phyloP scores from a whole-genome alignment of 768 basidiomycete species.

The Leccinum incarnatum region DNA sequence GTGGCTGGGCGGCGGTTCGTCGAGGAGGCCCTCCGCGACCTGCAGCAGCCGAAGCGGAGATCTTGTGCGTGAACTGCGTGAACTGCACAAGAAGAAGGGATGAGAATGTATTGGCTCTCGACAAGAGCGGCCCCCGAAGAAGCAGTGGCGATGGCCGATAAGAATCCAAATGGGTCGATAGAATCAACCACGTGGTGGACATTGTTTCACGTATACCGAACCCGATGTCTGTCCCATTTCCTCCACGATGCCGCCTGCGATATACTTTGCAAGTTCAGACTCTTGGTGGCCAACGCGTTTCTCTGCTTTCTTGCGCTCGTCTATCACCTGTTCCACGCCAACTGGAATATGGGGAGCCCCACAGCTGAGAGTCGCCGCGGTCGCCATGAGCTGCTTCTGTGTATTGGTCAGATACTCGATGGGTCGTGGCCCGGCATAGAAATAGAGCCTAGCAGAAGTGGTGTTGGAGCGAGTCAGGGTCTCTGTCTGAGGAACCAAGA shows the following conservation, averaged over 20 bases:
- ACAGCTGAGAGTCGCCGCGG: slow-evolving; percentile 65
- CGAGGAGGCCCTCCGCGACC: too few species aligned
- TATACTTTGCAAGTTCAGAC: slow-evolving; percentile 52
- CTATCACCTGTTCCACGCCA: slow-evolving; percentile 62
- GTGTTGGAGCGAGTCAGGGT: slow-evolving; percentile 57
- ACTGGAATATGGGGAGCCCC: slow-evolving; percentile 64
- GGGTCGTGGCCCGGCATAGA: slow-evolving; percentile 78
- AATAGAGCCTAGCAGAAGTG: slow-evolving; percentile 72
- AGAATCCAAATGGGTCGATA: slow-evolving; percentile 53
- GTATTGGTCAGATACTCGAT: slow-evolving; percentile 57
- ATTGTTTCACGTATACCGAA: slow-evolving; percentile 41
- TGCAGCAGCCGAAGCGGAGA: too few species aligned
- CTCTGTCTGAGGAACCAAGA: slow-evolving; percentile 69
- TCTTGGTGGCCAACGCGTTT: slow-evolving; percentile 69
- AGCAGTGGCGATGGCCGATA: slow-evolving; percentile 56
- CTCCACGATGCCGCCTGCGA: slow-evolving; percentile 42
- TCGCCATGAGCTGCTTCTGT: slow-evolving; percentile 52
- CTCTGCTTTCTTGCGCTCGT: slow-evolving; percentile 62
- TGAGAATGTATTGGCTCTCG: slow-evolving; percentile 41
- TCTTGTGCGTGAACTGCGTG: too few species aligned
- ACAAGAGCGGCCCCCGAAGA: slow-evolving; percentile 28
- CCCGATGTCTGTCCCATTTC: slow-evolving; percentile 33
- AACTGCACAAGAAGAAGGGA: slow-evolving; percentile 47
- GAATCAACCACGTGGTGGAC: slow-evolving; percentile 63
- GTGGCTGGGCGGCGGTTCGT: too few species aligned